Conservation (phyloP, 345 rosid species). For the Eucalyptus erythrocorys region DNA sequence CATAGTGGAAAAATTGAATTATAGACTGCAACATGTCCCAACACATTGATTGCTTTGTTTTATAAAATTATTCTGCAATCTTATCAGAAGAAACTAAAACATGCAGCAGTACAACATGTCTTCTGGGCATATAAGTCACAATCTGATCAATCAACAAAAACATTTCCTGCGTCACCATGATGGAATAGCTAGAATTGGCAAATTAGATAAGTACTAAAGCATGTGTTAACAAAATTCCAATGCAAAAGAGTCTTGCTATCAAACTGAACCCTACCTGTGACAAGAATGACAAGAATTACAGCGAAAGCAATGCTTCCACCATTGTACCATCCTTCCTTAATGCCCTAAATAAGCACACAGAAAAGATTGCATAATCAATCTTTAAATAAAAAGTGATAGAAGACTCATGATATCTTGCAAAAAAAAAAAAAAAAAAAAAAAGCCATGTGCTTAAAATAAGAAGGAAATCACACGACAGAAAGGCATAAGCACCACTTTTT, state of each 20-base stretch:
- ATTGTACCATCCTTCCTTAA: slow-evolving; percentile 89
- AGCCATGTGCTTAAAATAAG: background rate
- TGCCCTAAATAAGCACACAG: slow-evolving; percentile 39
- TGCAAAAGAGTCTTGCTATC: background rate
- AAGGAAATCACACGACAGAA: background rate
- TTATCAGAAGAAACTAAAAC: background rate
- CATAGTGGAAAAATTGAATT: background rate
- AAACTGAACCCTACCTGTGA: slow-evolving; percentile 51
- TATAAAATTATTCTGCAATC: background rate
- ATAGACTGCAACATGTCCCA: fast-evolving
- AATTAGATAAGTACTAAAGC: background rate
- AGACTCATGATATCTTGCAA: background rate
- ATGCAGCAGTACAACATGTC: fast-evolving
- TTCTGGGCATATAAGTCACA: fast-evolving
- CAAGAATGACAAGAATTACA: slow-evolving; percentile 79
- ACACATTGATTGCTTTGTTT: fast-evolving
- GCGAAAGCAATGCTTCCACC: slow-evolving; percentile 96
- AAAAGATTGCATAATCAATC: background rate
- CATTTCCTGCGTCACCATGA: background rate
- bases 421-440: background rate
- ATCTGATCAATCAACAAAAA: background rate
- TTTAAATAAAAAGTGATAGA: background rate
- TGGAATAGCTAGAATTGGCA: background rate
- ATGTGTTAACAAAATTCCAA: background rate
- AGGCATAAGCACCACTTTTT: background rate